Base-by-base conservation (phyloP, 495 filamentous ascomycete species). In the Xylaria venustula region DNA sequence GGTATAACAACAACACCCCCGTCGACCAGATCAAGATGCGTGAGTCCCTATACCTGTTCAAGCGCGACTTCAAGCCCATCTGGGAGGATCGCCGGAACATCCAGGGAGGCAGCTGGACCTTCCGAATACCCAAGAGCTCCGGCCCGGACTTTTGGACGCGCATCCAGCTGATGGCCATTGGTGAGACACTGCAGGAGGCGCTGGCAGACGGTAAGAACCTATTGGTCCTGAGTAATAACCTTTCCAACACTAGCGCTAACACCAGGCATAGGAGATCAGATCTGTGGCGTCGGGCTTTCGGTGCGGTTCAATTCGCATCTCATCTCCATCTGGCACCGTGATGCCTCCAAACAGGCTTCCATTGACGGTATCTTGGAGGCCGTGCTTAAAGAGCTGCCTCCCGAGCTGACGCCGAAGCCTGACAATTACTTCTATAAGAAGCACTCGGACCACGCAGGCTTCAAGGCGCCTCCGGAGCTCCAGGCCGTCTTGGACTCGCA, bases 21-120 rank as follows among this genome's bases (percentile, higher is more conserved):
- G 83, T 92, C 57, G 77, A 87, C 20, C 83, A 83, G 66, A 84
- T 97, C 73, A 86, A 87, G 58, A 84, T 92, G 71, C 85, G 89
- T 42, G 91, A 96, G 73, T 88, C 85, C 17, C 83, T 95, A 46
- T 93, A 96, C 70, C 82, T 97, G 59, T 96, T 96, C 81, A 93
- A 95, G 69, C 81, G 87, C 55, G 90, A 90, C 30, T 90, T 94
- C 62, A 84, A 87, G 67, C 92, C 92, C 17, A 81, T 95, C 50
- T 96, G 92, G 92, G 92, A 97, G 74, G 92, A 97, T 70, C 83
- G 88, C 36, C 83, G 92, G 47, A 96, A 96, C 73, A 75, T 86
- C 46, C 78, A 83, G 25, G 92, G 92, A 19, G 92, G 92, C 25
- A 86, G 87, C 63, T 96, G 91, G 90, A 92, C 88, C 0, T 96